Base-by-base conservation (phyloP, 2,329 filamentous ascomycete genomes). In the Talaromyces marneffei region DNA sequence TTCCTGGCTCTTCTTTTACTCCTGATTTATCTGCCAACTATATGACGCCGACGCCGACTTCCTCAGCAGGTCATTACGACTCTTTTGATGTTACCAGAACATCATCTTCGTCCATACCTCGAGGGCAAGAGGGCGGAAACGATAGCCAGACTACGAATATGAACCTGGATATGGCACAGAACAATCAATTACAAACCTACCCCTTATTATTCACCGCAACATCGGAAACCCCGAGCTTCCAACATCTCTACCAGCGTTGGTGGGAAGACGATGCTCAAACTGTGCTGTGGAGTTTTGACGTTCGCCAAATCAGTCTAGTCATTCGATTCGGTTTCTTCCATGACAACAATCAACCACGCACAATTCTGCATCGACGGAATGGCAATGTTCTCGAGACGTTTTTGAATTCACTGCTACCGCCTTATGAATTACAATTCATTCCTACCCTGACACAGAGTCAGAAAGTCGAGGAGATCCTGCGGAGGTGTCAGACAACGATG, bases 251-350 rank as follows among this genome's bases (percentile, higher is more conserved):
- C 23, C 61, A 40, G 14, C 70, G 70, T 54, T 77, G 74, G 74
- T 77, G 75, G 75, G 75, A 77, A 58, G 74, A 76, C 50, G 75
- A 77, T 57, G 73, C 74, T 1, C 69, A 66, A 0, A 71, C 73
- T 1, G 67, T 75, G 6, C 68, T 77, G 25, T 75, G 72, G 73
- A 72, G 72, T 3, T 77, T 76, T 53, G 72, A 76, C 27, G 67
- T 71, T 31, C 66, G 70, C 9, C 70, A 75, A 39, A 74, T 77
- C 54, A 69, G 72, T 46, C 68, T 70, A 27, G 69, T 75, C 8
- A 72, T 77, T 35, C 72, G 72, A 55, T 78, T 72, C 55, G 69
- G 70, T 6, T 69, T 78, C 2, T 77, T 74, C 63, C 64, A 65
- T 3, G 70, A 77, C 42, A 67, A 70, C 44, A 70, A 71, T 33